Evolutionary conservation across 2,329 filamentous ascomycete genomes (phyloP).

Genomic region (Ceratocystis papillata): DNA sequence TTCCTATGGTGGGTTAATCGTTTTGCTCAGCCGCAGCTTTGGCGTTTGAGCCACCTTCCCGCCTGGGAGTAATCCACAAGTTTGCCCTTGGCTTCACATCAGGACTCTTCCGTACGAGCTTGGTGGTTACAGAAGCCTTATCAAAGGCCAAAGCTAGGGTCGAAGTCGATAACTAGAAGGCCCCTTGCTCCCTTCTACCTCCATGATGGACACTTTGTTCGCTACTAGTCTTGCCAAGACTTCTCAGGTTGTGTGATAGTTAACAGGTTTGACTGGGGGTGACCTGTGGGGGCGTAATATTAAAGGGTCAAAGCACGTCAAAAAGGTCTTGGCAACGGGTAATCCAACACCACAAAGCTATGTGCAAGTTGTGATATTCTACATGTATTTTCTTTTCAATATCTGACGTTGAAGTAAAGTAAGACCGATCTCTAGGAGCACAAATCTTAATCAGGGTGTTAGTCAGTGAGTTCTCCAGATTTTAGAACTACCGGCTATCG

Average conservation of each 20-base stretch:
- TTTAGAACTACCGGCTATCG: no score
- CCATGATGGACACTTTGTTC: neutral
- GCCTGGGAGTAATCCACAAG: neutral
- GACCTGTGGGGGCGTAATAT: neutral
- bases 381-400: neutral
- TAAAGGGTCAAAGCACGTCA: slow-evolving; percentile 12
- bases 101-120: no score
- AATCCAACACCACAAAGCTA: no score
- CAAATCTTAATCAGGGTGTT: neutral
- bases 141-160: no score
- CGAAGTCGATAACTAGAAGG: no score
- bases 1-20: neutral
- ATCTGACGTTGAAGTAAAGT: neutral
- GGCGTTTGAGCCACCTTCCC: neutral
- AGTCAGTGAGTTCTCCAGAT: neutral
- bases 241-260: slow-evolving; percentile 5
- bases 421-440: neutral
- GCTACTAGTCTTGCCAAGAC: slow-evolving; percentile 9
- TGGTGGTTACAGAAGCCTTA: no score
- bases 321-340: neutral
- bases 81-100: no score
- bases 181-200: neutral
- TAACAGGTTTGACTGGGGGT: neutral
- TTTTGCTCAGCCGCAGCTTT: neutral
- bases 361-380: neutral